Base-by-base conservation (phyloP, 805 yeast species). In the Blastobotrys robertii region DNA sequence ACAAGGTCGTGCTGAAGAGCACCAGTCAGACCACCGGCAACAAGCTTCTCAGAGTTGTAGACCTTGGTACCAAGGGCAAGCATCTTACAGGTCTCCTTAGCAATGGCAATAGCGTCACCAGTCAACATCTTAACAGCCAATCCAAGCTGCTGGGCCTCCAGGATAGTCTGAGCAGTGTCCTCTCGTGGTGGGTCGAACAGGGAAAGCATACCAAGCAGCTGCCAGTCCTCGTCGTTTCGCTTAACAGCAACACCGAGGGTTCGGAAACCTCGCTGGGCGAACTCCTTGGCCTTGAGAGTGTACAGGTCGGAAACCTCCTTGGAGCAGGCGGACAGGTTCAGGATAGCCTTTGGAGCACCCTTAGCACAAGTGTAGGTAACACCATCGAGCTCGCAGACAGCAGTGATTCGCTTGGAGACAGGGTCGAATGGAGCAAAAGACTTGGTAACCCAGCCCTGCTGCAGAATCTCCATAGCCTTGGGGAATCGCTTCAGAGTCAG, bases 191-290 rank as follows among this genome's bases (percentile, higher is more conserved):
- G 96, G 73, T 86, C 96, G 92, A 86, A 84, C 76, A 94, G 84
- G 68, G 96, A 95, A 94, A 86, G 85, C 73, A 86, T 87, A 73
- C 96, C 96, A 64, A 86, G 76, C 62, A 86, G 81, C 75, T 86
- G 95, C 95, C 95, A 86, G 81, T 85, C 95, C 68, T 94, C 95
- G 70, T 86, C 95, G 71, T 94, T 95, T 81, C 94, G 82, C 92
- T 86, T 86, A 77, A 95, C 86, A 57, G 96, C 95, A 74, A 86
- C 95, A 84, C 96, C 96, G 66, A 86, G 77, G 62, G 96, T 86
- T 74, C 96, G 79, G 94, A 86, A 86, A 80, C 96, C 95, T 81
- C 95, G 84, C 59, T 92, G 77, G 64, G 96, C 95, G 67, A 86
- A 84, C 76, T 86, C 96, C 65, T 94, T 92, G 64, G 88, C 95